Conservation (phyloP, 495 filamentous ascomycete species). For the Tuber magnatum region DNA sequence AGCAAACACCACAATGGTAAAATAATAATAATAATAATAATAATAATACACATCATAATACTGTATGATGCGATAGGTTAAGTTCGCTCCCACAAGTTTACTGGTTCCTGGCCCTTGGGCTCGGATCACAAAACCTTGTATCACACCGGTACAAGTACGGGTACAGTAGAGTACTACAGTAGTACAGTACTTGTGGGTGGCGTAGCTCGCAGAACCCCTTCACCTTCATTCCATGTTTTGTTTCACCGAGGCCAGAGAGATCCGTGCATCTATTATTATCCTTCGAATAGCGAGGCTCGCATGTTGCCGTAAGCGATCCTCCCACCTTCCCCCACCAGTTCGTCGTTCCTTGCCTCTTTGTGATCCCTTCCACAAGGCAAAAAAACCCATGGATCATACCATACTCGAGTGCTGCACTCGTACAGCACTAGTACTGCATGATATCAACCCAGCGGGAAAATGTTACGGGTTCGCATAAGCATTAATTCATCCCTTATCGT, state of each 20-base stretch:
- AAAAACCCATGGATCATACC: not conserved
- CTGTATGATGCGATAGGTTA: not conserved
- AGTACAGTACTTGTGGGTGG: no score
- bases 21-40: not conserved
- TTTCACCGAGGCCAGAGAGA: not conserved
- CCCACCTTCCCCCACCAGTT: not conserved
- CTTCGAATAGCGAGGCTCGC: not conserved
- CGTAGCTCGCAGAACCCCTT: not conserved
- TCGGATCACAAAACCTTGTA: not conserved
- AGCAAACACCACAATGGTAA: not conserved
- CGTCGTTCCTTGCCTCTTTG: not conserved
- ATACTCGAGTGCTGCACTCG: no score
- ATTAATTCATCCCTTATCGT: not conserved
- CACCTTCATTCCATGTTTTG: not conserved
- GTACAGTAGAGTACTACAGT: no score
- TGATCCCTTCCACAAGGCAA: not conserved
- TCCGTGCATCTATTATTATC: not conserved
- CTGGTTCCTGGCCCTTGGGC: not conserved
- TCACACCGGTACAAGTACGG: no score
- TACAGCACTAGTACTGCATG: no score
- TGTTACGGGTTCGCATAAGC: not conserved
- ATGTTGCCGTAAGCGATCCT: not conserved
- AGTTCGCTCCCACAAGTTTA: not conserved
- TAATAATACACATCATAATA: not conserved
- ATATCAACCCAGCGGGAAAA: not conserved